Evolutionary conservation across 2,329 filamentous ascomycete genomes (phyloP), one percentile per base, ranked within the genome.

Genomic region (Leptographium lundbergii): DNA sequence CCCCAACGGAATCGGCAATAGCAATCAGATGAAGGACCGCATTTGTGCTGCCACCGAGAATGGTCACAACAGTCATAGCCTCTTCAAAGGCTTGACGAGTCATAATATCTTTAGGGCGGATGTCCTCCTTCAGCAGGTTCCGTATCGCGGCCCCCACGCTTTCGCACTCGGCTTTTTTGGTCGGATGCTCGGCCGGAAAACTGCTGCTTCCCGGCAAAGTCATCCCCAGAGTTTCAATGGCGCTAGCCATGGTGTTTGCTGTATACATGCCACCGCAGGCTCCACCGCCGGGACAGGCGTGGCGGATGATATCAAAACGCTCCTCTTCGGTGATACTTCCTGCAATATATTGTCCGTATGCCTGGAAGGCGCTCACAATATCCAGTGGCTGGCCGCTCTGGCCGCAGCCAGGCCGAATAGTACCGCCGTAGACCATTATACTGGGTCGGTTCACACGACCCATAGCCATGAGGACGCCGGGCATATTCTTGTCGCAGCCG

Each of bases 401-500:
- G 59, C 88, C 89, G 75, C 91, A 96, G 54, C 94, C 94, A 45
- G 94, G 89, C 70, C 88, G 86, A 71, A 97, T 99, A 50, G 89
- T 91, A 55, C 94, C 94, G 66, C 94, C 94, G 69, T 99, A 99
- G 34, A 99, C 89, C 94, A 99, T 99, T 70, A 99, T 79, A 67
- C 89, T 91, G 34, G 94, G 94, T 54, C 94, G 80, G 77, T 99
- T 97, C 65, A 96, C 85, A 66, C 94, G 84, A 45, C 91, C 92
- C 89, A 96, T 96, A 59, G 91, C 94, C 68, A 94, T 94, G 67
- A 91, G 76, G 14, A 94, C 89, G 72, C 89, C 89, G 1, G 91
- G 91, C 94, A 99, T 97, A 77, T 99, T 99, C 84, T 99, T 99
- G 81, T 99, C 94, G 74, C 94, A 99, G 55, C 94, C 94, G 17